A percentile compares a stretch with the other conserved stretches of the same genome.
Evolutionary conservation across 371 early-diverging fungal genomes (phyloP).

Genomic region (Dipsacomyces acuminosporus): DNA sequence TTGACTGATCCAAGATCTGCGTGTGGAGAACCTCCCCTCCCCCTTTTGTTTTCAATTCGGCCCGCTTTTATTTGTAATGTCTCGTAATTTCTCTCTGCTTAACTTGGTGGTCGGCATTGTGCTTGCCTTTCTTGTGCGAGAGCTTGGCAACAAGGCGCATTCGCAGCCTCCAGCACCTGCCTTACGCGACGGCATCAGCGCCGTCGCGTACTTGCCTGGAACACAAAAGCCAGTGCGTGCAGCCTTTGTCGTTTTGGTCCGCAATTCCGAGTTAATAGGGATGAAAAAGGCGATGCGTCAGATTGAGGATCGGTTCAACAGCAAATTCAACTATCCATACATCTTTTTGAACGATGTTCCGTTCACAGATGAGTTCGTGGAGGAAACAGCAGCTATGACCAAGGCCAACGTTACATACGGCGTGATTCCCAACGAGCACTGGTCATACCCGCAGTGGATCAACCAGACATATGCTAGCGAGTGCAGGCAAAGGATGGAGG

Average conservation of each 20-base stretch:
- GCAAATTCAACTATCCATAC: constrained; percentile 84
- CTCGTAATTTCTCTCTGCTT: constrained; percentile 7
- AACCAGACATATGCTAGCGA: constrained; percentile 49
- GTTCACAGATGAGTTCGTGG: constrained; percentile 75
- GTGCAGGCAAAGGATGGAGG: constrained; percentile 31
- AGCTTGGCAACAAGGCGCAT: neutral
- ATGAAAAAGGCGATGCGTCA: constrained; percentile 64
- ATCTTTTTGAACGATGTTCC: constrained; percentile 84
- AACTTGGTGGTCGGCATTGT: constrained; percentile 25
- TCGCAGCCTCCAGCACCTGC: neutral
- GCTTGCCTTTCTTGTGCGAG: constrained; percentile 9
- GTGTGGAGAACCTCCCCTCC: too few relatives aligned
- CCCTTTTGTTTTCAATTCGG: too few relatives aligned
- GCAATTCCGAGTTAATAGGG: constrained; percentile 72
- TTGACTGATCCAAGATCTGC: constrained; percentile 3
- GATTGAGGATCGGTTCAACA: constrained; percentile 85
- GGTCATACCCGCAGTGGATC: constrained; percentile 80
- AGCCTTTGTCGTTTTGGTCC: constrained; percentile 63
- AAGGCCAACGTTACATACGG: constrained; percentile 53
- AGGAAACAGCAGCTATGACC: constrained; percentile 55
- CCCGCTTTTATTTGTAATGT: constrained; percentile 1
- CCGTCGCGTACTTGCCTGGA: constrained; percentile 10
- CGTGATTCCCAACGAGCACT: constrained; percentile 67
- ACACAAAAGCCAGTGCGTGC: constrained; percentile 52
- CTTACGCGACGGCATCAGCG: constrained; percentile 14